Evolutionary conservation across 2,329 filamentous ascomycete genomes (phyloP).

Genomic region (Didymella pinodella): DNA sequence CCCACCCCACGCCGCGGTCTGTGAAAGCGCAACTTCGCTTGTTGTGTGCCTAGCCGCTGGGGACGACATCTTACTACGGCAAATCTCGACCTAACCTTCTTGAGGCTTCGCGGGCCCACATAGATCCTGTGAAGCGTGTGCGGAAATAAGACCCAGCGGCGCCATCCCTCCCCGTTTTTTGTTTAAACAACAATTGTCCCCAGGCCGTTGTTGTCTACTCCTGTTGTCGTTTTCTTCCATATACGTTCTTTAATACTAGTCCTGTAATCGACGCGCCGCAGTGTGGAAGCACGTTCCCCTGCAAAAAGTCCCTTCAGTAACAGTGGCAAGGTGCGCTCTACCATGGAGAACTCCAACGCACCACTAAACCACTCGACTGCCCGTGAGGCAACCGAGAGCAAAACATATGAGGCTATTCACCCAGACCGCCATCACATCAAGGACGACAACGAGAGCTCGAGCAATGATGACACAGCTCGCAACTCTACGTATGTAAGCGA

Average conservation of each 20-base stretch:
- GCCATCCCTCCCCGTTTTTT: constrained; percentile 9
- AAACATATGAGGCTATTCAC: constrained; percentile 44
- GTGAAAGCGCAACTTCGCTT: constrained; percentile 12
- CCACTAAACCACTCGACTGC: constrained; percentile 31
- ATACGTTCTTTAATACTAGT: constrained; percentile 29
- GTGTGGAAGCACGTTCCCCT: constrained; percentile 12
- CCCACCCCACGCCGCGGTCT: constrained; percentile 1
- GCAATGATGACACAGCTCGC: constrained; percentile 31
- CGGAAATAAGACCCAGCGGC: constrained; percentile 19
- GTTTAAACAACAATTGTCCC: constrained; percentile 9
- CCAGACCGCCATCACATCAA: constrained; percentile 26
- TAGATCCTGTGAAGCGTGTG: constrained; percentile 5
- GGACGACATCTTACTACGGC: constrained; percentile 8
- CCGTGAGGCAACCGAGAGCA: constrained; percentile 34
- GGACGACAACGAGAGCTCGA: constrained; percentile 33
- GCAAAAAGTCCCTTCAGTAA: constrained; percentile 3
- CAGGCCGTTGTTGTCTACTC: background rate
- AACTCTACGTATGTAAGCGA: constrained; percentile 34
- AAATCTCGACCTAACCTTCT: constrained; percentile 23
- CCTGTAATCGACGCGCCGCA: constrained; percentile 14
- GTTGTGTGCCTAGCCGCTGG: constrained; percentile 17
- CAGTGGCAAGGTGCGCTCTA: constrained; percentile 31
- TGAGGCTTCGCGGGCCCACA: constrained; percentile 17
- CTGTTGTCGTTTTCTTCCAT: constrained; percentile 12
- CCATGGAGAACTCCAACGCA: constrained; percentile 39